Evolutionary conservation across 1,139 yeast genomes (phyloP), one percentile per base, ranked within the genome.

Genomic region (Candida gigantensis): DNA sequence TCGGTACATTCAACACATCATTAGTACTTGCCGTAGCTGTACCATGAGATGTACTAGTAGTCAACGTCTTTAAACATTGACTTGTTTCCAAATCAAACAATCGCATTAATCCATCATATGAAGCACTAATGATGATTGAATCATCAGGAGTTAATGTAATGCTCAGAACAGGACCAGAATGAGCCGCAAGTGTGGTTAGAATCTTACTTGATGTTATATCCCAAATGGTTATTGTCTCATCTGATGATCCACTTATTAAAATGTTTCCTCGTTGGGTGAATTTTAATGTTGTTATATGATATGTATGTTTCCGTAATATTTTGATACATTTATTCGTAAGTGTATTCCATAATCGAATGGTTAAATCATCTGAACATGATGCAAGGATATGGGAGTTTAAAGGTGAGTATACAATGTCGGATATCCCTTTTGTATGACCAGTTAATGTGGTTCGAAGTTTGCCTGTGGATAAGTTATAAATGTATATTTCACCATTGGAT

Each of bases 191-290:
- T 0, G 95, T 87, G 52, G 85, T 81, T 49, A 89, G 62, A 34
- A 86, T 77, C 33, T 73, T 72, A 0, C 95, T 94, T 17, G 81
- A 72, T 24, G 76, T 66, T 5, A 84, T 76, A 58, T 90, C 97
- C 98, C 98, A 92, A 3, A 90, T 74, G 33, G 89, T 77, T 15
- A 92, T 83, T 32, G 90, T 89, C 52, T 92, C 98, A 58, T 92
- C 98, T 28, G 94, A 81, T 1, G 95, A 79, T 0, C 96, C 96
- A 32, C 90, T 78, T 17, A 87, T 80, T 17, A 92, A 58, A 16
- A 92, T 60, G 48, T 88, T 87, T 0, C 97, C 96, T 54, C 82
- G 82, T 30, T 69, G 60, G 43, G 81, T 84, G 64, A 83, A 92
- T 40, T 71, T 69, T n/a, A 88, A 62, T 10, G 86, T 70, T 3